Percentiles rank a stretch among this genome's conserved stretches.
Conservation (phyloP, 306 rosid species). For the Dryas octopetala region DNA sequence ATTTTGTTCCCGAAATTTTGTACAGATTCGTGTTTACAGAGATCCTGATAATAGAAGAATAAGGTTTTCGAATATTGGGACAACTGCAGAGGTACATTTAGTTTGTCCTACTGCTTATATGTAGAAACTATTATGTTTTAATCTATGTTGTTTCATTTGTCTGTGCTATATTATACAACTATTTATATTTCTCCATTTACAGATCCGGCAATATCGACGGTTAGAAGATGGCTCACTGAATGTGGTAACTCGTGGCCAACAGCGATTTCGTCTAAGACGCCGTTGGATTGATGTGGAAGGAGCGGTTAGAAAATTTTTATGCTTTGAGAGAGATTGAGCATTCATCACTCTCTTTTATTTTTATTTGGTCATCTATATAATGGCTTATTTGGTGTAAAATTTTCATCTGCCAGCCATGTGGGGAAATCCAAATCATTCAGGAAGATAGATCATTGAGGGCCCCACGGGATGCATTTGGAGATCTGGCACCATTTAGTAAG, state of each 20-base stretch:
- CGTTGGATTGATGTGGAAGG: conserved; percentile 79
- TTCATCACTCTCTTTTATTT: not conserved
- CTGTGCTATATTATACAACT: conserved; percentile 21
- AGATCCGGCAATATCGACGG: conserved; percentile 82
- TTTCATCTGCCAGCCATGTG: conserved; percentile 61
- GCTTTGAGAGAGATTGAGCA: conserved; percentile 22
- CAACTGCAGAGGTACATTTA: conserved; percentile 81
- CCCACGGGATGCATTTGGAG: conserved; percentile 72
- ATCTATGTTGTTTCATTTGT: not conserved
- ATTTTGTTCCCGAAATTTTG: conserved; percentile 21
- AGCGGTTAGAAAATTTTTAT: conserved; percentile 56
- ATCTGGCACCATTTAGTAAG: conserved; percentile 41
- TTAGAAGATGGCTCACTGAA: conserved; percentile 83
- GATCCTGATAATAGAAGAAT: conserved; percentile 37
- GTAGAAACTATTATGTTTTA: not conserved
- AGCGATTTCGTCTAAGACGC: conserved; percentile 71
- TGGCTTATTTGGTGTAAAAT: conserved; percentile 28
- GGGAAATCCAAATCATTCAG: conserved; percentile 87
- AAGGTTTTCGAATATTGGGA: conserved; percentile 62
- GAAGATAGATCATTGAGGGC: conserved; percentile 78
- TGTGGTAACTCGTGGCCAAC: conserved; percentile 90
- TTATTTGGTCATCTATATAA: conserved; percentile 18
- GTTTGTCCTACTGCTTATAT: conserved; percentile 13
- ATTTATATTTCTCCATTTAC: conserved; percentile 25
- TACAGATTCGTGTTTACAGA: conserved; percentile 61